Evolutionary conservation across 768 basidiomycete species (phyloP).

Genomic region (Hebeloma cylindrosporum): DNA sequence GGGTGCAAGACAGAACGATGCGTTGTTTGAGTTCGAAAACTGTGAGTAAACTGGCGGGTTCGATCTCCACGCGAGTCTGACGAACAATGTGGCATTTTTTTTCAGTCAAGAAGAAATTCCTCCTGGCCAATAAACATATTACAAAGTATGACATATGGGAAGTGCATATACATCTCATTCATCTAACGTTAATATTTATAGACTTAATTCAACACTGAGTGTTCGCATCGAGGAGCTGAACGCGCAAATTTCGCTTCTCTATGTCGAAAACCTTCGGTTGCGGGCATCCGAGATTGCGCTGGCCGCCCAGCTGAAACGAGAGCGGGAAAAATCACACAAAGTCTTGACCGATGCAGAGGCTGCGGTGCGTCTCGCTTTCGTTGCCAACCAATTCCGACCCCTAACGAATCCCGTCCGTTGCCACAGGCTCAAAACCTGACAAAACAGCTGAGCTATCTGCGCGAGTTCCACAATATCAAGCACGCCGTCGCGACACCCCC

Average conservation of each 20-base stretch:
- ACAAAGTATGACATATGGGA: conserved; percentile 68
- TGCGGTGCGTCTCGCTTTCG: conserved; percentile 49
- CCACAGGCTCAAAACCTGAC: conserved; percentile 57
- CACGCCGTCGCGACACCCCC: conserved; percentile 34
- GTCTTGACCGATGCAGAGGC: conserved; percentile 72
- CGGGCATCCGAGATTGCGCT: conserved; percentile 81
- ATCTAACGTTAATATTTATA: conserved; percentile 26
- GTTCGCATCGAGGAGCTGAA: conserved; percentile 84
- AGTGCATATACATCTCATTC: conserved; percentile 45
- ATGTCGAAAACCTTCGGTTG: conserved; percentile 80
- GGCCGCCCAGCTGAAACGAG: conserved; percentile 72
- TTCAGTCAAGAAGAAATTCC: conserved; percentile 89
- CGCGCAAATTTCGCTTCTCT: conserved; percentile 76
- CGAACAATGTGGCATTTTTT: conserved; percentile 30
- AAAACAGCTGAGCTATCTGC: conserved; percentile 64
- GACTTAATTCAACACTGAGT: conserved; percentile 84
- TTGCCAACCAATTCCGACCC: conserved; percentile 5
- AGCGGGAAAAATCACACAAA: conserved; percentile 73
- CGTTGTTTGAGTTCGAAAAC: conserved; percentile 80
- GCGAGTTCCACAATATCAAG: conserved; percentile 56
- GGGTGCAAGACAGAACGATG: conserved; percentile 70
- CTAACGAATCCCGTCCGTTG: conserved; percentile 11
- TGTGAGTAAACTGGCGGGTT: conserved; percentile 50
- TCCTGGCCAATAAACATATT: conserved; percentile 89
- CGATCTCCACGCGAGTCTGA: conserved; percentile 21